A percentile compares a stretch with the other conserved stretches of the same genome.
Evolutionary conservation across 1,139 yeast genomes (phyloP).

Genomic region (Taphrina communis): DNA sequence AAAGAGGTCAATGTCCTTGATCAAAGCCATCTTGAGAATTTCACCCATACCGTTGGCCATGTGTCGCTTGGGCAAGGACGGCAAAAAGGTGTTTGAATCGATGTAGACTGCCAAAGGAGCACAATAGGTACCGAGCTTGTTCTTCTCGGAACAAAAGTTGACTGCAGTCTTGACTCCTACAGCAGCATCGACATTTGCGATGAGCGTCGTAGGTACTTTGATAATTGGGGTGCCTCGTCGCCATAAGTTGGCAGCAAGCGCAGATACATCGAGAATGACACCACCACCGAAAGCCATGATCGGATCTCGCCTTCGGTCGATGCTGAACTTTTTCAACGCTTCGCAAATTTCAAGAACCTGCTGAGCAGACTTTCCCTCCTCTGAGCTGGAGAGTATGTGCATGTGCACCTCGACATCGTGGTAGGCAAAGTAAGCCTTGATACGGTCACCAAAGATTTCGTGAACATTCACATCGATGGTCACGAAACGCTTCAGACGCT

Average conservation of each 20-base stretch:
- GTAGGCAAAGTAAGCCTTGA: slow-evolving; percentile 35
- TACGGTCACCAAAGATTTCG: slow-evolving; percentile 25
- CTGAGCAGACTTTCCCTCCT: slow-evolving; percentile 35
- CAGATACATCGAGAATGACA: slow-evolving; percentile 35
- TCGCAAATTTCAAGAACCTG: slow-evolving; percentile 32
- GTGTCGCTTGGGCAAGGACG: slow-evolving; percentile 31
- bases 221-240: slow-evolving; percentile 39
- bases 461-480: slow-evolving; percentile 35
- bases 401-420: slow-evolving; percentile 32
- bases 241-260: slow-evolving; percentile 40
- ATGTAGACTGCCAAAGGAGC: slow-evolving; percentile 40
- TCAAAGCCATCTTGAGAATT: slow-evolving; percentile 40
- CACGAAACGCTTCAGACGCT: slow-evolving; percentile 34
- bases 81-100: slow-evolving; percentile 33
- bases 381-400: slow-evolving; percentile 34
- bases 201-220: slow-evolving; percentile 38
- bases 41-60: slow-evolving; percentile 42
- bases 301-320: slow-evolving; percentile 35
- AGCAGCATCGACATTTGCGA: slow-evolving; percentile 39
- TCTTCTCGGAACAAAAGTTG: slow-evolving; percentile 39
- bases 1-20: slow-evolving; percentile 33
- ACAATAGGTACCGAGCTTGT: slow-evolving; percentile 39
- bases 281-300: slow-evolving; percentile 41
- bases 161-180: slow-evolving; percentile 41
- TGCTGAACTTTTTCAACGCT: slow-evolving; percentile 35